Evolutionary conservation across 2,329 filamentous ascomycete species (phyloP), one percentile per base, ranked within the genome.

Genomic region (Westerdykella sp.): DNA sequence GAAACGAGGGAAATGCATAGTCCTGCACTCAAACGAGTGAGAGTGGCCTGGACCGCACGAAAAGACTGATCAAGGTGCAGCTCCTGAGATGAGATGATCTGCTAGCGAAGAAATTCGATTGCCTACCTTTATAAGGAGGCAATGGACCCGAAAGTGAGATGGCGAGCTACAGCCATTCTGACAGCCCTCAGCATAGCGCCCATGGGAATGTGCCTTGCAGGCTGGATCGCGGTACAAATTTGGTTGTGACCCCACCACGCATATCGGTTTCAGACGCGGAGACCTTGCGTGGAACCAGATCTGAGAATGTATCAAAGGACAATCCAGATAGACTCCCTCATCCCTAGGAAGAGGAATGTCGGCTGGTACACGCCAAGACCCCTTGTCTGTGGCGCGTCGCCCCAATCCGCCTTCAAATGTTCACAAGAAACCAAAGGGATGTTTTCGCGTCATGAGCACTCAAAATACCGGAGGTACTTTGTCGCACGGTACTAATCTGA

Each of bases 181-280:
- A 55, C 51, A 57, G 61, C 57, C 52, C 56, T 57, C 45, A 43
- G 49, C 49, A 58, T 56, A 55, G 49, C 48, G 41, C 41, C 46
- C 50, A 57, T 49, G 51, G 62, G 51, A 55, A 56, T 60, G 61
- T 61, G 55, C 62, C 60, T 64, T 65, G 60, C 63, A 65, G 62
- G 51, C 42, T 51, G 54, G 51, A 54, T 46, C 30, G 51, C 50
- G 48, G 46, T 55, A 57, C 55, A 48, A 54, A 57, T 60, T 48
- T 47, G 53, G 52, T 52, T 42, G 37, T 44, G n/a, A 45, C 44
- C 45, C 51, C 48, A 50, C 44, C 31, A 34, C 37, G 43, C 49
- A 50, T 46, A 52, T 45, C 46, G 41, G 57, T 56, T 54, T 61
- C 55, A 55, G 54, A 52, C 56, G 54, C 54, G 48, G 53, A 53